These are phyloP conservation scores for Salisapilia sapeloensis DNA, from an alignment of 352 stramenopile genomes.

Conservation along the genomic window DNA sequence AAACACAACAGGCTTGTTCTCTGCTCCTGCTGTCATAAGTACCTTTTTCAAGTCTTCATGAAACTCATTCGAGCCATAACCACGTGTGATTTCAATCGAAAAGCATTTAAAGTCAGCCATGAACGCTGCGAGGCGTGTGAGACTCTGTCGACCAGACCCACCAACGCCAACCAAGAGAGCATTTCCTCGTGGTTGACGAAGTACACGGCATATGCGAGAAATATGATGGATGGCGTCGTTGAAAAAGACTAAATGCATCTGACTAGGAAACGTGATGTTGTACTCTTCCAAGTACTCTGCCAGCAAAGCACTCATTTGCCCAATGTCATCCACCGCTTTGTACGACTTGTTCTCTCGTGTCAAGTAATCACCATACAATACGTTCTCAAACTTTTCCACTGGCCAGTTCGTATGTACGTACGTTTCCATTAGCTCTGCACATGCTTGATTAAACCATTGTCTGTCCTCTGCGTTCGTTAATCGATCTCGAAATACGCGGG, in stretches of 20 bases:
- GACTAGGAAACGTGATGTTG: slow-evolving; percentile 85
- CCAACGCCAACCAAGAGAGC: slow-evolving; percentile 86
- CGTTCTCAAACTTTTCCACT: slow-evolving; percentile 47
- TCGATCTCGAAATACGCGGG: slow-evolving; percentile 85
- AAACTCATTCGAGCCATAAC: slow-evolving; percentile 82
- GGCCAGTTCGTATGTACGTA: slow-evolving; percentile 43
- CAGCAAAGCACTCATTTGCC: slow-evolving; percentile 57
- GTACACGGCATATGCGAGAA: slow-evolving; percentile 82
- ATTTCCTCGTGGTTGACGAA: slow-evolving; percentile 85
- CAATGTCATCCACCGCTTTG: slow-evolving; percentile 41
- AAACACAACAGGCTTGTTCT: slow-evolving; percentile 83
- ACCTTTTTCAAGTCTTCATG: slow-evolving; percentile 88
- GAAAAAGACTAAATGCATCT: slow-evolving; percentile 94
- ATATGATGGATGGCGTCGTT: slow-evolving; percentile 90
- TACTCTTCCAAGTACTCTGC: slow-evolving; percentile 89
- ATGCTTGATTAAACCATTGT: slow-evolving; percentile 72
- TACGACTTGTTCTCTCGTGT: slow-evolving; percentile 67
- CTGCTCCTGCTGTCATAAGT: slow-evolving; percentile 73
- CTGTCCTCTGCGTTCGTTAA: slow-evolving; percentile 79
- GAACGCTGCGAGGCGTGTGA: slow-evolving; percentile 82
- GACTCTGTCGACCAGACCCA: slow-evolving; percentile 79
- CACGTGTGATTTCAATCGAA: slow-evolving; percentile 87
- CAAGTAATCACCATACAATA: slow-evolving; percentile 86
- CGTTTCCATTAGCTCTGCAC: slow-evolving; percentile 51
- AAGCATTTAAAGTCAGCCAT: slow-evolving; percentile 86